Base-by-base conservation (phyloP, 768 basidiomycete species). In the Pulveroboletus sp. region DNA sequence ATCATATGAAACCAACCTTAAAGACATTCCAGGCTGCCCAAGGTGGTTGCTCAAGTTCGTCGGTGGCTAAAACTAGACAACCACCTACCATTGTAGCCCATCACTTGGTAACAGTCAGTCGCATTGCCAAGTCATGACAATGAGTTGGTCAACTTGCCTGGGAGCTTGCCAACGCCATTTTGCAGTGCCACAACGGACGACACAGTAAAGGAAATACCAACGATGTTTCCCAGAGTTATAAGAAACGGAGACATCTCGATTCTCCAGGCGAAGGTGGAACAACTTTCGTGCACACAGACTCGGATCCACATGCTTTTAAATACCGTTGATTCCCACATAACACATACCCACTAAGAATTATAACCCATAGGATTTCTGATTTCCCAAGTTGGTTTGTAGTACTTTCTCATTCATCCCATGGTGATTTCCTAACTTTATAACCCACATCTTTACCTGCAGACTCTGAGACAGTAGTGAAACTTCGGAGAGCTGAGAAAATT, bases 1-100 rank as follows among this genome's bases (percentile, higher is more conserved):
- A 31, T 52, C n/a, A 27, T 24, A 30, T 27, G 21, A 8, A n/a
- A 56, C 73, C 32, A 54, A 82, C 82, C 57, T 76, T 74, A 50
- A 78, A 85, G 5, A 76, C 82, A 57, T 85, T 84, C 83, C 83
- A 85, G 5, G 83, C 83, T 84, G 39, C 24, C 47, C 10, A 43
- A 32, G 8, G 50, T 36, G 27, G 26, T 17, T 11, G 24, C 48
- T 64, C 36, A 54, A 30, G 17, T 43, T 6, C 17, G n/a, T 45
- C n/a, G 26, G 28, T 24, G 46, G 21, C 9, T 11, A 35, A n/a
- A 30, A n/a, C 8, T 1, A 40, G 45, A 43, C 32, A 2, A 10
- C 39, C 8, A 47, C 60, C 26, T 21, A 67, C 65, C 67, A 50
- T 66, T 66, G 41, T 64, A 66, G 26, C 65, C 65, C 65, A 66